Percentiles rank a stretch among this genome's conserved stretches.
Evolutionary conservation across 148 eudicot genomes (phyloP).

Genomic region (Chenopodium formosanum): DNA sequence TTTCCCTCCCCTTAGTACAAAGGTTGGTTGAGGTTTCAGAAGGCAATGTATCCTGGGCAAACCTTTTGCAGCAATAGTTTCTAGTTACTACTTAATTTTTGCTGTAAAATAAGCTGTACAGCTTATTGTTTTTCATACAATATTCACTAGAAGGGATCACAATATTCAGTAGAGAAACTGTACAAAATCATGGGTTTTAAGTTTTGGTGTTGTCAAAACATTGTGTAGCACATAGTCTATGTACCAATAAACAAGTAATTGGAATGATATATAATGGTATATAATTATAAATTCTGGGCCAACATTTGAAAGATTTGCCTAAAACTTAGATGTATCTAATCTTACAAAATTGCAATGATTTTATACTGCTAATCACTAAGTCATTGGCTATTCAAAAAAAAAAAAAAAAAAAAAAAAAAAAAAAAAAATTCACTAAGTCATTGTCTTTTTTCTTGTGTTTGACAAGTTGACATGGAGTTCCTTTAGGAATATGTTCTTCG

Average conservation of each 20-base stretch:
- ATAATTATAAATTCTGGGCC: too few species aligned
- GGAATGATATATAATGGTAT: neutral
- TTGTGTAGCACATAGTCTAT: neutral
- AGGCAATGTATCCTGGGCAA: constrained; percentile 16
- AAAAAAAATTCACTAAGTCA: too few species aligned
- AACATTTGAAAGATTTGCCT: too few species aligned
- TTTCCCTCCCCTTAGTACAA: constrained; percentile 80
- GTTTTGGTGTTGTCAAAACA: neutral
- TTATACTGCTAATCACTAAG: too few species aligned
- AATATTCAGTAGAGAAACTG: neutral
- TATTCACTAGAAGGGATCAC: neutral
- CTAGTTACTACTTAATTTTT: neutral
- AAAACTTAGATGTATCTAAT: too few species aligned
- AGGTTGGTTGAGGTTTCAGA: constrained; percentile 34
- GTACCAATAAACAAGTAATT: neutral
- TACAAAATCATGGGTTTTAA: neutral
- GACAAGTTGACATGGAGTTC: too few species aligned
- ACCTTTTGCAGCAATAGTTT: neutral
- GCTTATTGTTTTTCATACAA: neutral
- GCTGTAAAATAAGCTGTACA: too few species aligned
- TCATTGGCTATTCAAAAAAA: too few species aligned
- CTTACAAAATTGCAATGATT: too few species aligned
- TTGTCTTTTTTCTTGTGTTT: too few species aligned
- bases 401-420: too few species aligned
- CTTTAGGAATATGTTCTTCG: too few species aligned